Percentiles rank a stretch among this genome's conserved stretches.
Evolutionary conservation across 768 basidiomycete genomes (phyloP).

Genomic region (Aureoboletus auriporus): DNA sequence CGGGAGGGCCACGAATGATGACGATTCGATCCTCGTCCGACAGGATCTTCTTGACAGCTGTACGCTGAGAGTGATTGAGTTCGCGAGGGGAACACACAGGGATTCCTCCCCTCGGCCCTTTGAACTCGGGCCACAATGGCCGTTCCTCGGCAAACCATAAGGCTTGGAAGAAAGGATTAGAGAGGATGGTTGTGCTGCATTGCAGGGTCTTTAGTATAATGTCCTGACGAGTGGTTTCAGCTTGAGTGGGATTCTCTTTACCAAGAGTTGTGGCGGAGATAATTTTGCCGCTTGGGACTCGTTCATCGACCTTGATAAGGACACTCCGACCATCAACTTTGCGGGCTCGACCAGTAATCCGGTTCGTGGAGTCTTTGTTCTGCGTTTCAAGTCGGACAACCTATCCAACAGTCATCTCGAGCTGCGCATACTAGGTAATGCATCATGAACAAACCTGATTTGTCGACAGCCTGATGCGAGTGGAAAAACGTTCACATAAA

Average conservation of each 20-base stretch:
- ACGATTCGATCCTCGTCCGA: conserved; percentile 24
- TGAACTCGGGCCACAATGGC: conserved; percentile 12
- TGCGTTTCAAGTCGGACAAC: conserved; percentile 16
- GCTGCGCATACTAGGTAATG: background rate
- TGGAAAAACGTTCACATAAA: conserved; percentile 40
- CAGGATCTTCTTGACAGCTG: conserved; percentile 28
- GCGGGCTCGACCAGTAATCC: conserved; percentile 19
- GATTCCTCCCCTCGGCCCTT: background rate
- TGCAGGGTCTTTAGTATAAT: conserved; percentile 25
- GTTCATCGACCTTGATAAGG: conserved; percentile 22
- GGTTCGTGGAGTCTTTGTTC: background rate
- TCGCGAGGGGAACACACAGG: background rate
- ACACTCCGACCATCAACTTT: conserved; percentile 36
- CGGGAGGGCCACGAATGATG: conserved; percentile 35
- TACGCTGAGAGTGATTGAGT: conserved; percentile 27
- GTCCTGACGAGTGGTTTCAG: conserved; percentile 37
- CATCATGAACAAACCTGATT: conserved; percentile 35
- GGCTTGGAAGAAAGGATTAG: conserved; percentile 22
- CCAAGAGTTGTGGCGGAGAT: conserved; percentile 47
- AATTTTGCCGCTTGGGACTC: conserved; percentile 15
- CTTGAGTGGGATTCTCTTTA: conserved; percentile 49
- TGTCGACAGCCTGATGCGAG: conserved; percentile 35
- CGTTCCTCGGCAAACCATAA: conserved; percentile 26
- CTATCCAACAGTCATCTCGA: conserved; percentile 5
- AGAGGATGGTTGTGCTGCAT: conserved; percentile 7